Evolutionary conservation across 176 grass and related monocot species (phyloP).

Genomic region (Urochloa ruziziensis): DNA sequence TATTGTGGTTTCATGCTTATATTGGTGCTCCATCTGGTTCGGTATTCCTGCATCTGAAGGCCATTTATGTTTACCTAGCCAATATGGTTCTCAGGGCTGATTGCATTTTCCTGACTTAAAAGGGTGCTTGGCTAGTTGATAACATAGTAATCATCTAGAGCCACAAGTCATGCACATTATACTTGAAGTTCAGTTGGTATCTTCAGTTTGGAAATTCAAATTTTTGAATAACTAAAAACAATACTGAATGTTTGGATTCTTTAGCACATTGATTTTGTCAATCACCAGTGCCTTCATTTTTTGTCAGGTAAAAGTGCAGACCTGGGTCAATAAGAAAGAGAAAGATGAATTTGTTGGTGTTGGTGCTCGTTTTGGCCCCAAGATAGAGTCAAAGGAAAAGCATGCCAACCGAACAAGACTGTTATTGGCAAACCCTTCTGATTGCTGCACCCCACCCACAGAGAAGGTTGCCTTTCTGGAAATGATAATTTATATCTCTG

Average conservation of each 20-base stretch:
- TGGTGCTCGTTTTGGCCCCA: constrained; percentile 87
- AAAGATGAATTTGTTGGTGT: constrained; percentile 86
- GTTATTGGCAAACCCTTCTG: constrained; percentile 60
- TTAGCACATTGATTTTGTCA: background rate
- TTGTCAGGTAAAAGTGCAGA: constrained; percentile 90
- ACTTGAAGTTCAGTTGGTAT: background rate
- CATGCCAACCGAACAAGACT: constrained; percentile 61
- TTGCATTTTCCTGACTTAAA: background rate
- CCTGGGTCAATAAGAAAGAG: constrained; percentile 75
- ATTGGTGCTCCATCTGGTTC: background rate
- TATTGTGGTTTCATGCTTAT: background rate
- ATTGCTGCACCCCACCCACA: constrained; percentile 57
- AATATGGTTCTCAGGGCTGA: background rate
- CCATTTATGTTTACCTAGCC: background rate
- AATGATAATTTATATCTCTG: constrained; percentile 4
- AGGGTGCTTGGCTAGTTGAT: background rate
- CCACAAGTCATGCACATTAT: constrained; percentile 3
- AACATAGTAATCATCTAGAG: background rate
- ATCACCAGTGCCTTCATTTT: constrained; percentile 18
- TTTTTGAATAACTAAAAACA: background rate
- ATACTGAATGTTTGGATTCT: background rate
- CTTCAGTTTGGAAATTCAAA: background rate
- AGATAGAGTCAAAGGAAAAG: constrained; percentile 92
- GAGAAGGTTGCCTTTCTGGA: constrained; percentile 54
- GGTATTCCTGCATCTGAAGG: background rate